A percentile compares a stretch with the other conserved stretches of the same genome.
Evolutionary conservation across 495 filamentous ascomycete genomes (phyloP).

Genomic region (Pseudomonodictys pantanalensis): DNA sequence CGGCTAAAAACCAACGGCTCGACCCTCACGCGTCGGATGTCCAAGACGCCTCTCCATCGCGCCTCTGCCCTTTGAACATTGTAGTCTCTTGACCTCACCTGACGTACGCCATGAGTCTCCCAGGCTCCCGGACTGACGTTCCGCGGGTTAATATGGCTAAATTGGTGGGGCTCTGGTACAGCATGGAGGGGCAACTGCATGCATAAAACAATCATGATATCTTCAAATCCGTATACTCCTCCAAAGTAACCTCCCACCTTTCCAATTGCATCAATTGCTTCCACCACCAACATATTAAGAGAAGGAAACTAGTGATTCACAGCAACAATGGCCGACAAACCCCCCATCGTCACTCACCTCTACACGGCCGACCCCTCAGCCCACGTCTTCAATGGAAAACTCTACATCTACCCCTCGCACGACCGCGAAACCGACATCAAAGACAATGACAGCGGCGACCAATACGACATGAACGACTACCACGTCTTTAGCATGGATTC

Average conservation of each 20-base stretch:
- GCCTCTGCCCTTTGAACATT: neutral
- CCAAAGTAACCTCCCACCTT: neutral
- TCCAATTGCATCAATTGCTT: neutral
- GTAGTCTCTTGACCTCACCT: slow-evolving; percentile 3
- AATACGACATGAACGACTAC: slow-evolving; percentile 77
- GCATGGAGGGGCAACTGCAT: slow-evolving; percentile 7
- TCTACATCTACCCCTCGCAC: slow-evolving; percentile 67
- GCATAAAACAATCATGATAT: slow-evolving; percentile 11
- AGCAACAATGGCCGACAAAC: slow-evolving; percentile 26
- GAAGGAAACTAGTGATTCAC: neutral
- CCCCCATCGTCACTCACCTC: slow-evolving; percentile 58
- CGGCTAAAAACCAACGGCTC: slow-evolving; percentile 21
- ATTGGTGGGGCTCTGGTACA: neutral
- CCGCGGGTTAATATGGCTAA: slow-evolving; percentile 33
- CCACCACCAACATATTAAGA: neutral
- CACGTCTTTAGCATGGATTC: slow-evolving; percentile 57
- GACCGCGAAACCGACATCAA: slow-evolving; percentile 60
- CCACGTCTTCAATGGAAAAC: slow-evolving; percentile 59
- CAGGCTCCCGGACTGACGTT: slow-evolving; percentile 3
- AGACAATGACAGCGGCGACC: slow-evolving; percentile 76
- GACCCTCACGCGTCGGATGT: neutral
- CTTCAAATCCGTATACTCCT: neutral
- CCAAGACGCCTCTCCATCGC: neutral
- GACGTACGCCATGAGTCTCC: neutral
- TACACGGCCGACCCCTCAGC: slow-evolving; percentile 70